Evolutionary conservation across 2,329 filamentous ascomycete genomes (phyloP), one percentile per base, ranked within the genome.

Genomic region (Xylariaceae sp.): DNA sequence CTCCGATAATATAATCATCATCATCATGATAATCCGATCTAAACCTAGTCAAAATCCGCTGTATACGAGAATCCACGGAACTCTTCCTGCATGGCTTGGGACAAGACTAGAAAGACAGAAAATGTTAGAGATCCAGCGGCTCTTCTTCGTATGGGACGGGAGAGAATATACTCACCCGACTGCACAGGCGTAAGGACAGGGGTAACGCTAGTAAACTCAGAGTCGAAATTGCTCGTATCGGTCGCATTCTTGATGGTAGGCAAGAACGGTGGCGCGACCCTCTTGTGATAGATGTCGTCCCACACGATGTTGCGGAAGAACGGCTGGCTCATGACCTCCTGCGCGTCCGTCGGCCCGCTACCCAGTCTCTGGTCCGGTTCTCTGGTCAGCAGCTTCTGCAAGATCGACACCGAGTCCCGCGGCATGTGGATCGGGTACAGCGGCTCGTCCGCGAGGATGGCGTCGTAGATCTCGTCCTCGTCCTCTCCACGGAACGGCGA

Each of bases 161-260:
- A 24, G 21, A 24, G 15, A 28, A 36, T 42, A 73, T n/a, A 12
- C 85, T 70, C 84, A 94, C 89, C 88, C 66, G 88, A 94, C 67
- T 97, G 89, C 39, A 98, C 92, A 36, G 92, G 92, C 19, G 92
- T 98, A 52, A 98, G 74, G 41, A 98, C 92, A 1, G 92, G 92
- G 29, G 92, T 98, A 38, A 98, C 92, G 59, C 90, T 97, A 1
- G 92, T 98, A 61, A 98, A 98, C 62, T 98, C 92, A 32, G 86
- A 88, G 62, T 98, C 92, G 64, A 98, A 98, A 69, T 98, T 98
- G 73, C 89, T 96, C n/a, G 92, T 98, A 68, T 98, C 92, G 30
- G 92, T 96, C 7, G 89, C 78, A 60, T 78, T 94, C 66, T 85
- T 92, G 56, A 98, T 94, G 26, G 79, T 78, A 13, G 92, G 92